These are phyloP conservation scores for Hypoxylon cercidicola DNA, from an alignment of 495 filamentous ascomycete species.

Conservation along the genomic window DNA sequence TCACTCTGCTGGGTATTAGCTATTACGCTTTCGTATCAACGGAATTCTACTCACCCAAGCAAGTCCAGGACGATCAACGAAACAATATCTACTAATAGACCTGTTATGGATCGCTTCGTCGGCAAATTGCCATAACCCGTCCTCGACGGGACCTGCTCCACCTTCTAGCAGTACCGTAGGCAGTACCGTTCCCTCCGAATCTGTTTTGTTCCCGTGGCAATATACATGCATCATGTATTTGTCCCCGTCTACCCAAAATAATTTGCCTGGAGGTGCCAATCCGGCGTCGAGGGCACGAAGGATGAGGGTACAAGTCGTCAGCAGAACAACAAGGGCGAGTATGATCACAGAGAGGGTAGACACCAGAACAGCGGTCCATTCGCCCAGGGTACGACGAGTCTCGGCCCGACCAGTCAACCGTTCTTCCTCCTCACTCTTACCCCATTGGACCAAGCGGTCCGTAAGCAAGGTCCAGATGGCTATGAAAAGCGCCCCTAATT, in stretches of 20 bases:
- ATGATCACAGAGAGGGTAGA: slow-evolving; percentile 74
- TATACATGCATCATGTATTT: slow-evolving; percentile 88
- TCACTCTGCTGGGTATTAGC: slow-evolving; percentile 63
- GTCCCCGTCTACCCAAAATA: slow-evolving; percentile 80
- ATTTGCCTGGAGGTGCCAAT: slow-evolving; percentile 73
- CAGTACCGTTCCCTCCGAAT: slow-evolving; percentile 57
- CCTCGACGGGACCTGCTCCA: slow-evolving; percentile 80
- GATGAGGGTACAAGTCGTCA: slow-evolving; percentile 82
- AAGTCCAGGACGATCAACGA: slow-evolving; percentile 91
- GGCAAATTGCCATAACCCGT: slow-evolving; percentile 76
- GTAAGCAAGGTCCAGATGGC: slow-evolving; percentile 54
- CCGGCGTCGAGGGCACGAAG: slow-evolving; percentile 80
- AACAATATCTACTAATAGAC: slow-evolving; percentile 88
- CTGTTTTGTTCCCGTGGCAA: slow-evolving; percentile 75
- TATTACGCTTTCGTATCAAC: not conserved
- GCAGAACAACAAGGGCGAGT: slow-evolving; percentile 70
- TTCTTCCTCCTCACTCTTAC: slow-evolving; percentile 91
- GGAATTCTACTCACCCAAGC: slow-evolving; percentile 69
- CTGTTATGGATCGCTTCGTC: slow-evolving; percentile 73
- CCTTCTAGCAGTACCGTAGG: slow-evolving; percentile 86
- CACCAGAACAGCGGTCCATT: slow-evolving; percentile 87
- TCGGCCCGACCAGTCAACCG: slow-evolving; percentile 90
- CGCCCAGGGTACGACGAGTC: slow-evolving; percentile 78
- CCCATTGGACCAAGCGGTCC: slow-evolving; percentile 81
- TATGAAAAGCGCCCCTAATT: slow-evolving; percentile 61